A percentile compares a stretch with the other conserved stretches of the same genome.
Evolutionary conservation across 108 stramenopile species (phyloP).

Genomic region (Nannochloropsis oceanica): DNA sequence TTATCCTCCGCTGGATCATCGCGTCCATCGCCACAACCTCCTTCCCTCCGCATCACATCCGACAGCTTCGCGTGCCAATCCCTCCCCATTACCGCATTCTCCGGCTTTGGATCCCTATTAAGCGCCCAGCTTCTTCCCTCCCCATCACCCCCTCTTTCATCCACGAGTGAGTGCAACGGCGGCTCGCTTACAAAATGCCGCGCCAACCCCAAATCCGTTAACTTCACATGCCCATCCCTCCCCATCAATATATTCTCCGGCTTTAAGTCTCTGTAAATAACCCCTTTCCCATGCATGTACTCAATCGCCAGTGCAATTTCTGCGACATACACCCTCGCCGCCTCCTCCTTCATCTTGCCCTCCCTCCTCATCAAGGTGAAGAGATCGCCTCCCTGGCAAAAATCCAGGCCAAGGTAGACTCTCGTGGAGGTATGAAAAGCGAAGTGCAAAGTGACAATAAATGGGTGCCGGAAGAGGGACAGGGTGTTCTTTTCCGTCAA

Average conservation of each 20-base stretch:
- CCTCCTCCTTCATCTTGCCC: neutral
- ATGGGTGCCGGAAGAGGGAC: slow-evolving; percentile 36
- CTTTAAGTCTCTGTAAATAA: slow-evolving; percentile 32
- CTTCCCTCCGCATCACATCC: neutral
- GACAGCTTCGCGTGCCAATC: slow-evolving; percentile 8
- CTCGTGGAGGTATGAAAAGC: slow-evolving; percentile 35
- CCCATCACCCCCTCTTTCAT: neutral
- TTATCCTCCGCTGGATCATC: neutral
- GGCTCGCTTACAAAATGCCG: neutral
- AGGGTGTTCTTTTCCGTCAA: slow-evolving; percentile 43
- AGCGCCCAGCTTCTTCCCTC: slow-evolving; percentile 2
- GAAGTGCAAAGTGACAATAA: slow-evolving; percentile 38
- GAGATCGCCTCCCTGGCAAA: slow-evolving; percentile 44
- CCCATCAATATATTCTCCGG: slow-evolving; percentile 14
- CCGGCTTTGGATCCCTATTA: slow-evolving; percentile 27
- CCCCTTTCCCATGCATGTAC: slow-evolving; percentile 16
- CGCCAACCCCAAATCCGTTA: neutral
- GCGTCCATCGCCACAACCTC: neutral
- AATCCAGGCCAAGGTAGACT: slow-evolving; percentile 46
- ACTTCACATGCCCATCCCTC: slow-evolving; percentile 10
- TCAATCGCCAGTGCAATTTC: slow-evolving; percentile 12
- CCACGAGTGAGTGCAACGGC: neutral
- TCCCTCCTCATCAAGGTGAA: slow-evolving; percentile 32
- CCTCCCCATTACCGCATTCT: slow-evolving; percentile 6
- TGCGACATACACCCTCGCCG: neutral